Conservation (phyloP, 345 rosid species). For the Brassica rapa region DNA sequence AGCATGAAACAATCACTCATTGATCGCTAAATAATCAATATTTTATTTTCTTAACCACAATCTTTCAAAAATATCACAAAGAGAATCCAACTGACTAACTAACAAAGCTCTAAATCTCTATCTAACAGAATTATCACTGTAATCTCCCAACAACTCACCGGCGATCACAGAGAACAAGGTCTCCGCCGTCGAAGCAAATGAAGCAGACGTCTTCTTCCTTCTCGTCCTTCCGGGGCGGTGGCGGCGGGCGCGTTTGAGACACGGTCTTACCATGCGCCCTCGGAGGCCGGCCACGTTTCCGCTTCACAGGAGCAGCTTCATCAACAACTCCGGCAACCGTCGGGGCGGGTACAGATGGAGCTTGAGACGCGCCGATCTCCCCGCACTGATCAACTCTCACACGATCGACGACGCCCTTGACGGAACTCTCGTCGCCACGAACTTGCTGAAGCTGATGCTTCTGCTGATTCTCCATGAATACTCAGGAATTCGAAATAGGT, state of each 20-base stretch:
- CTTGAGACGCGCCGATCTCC: conserved; percentile 44
- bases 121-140: conserved; percentile 1
- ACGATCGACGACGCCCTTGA: conserved; percentile 41
- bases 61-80: not conserved
- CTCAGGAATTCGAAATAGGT: not conserved
- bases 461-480: conserved; percentile 48
- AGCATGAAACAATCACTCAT: not conserved
- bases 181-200: conserved; percentile 97
- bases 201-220: conserved; percentile 98
- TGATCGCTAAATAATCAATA: not conserved
- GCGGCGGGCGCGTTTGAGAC: conserved; percentile 27
- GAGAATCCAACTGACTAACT: conserved; percentile 7
- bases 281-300: conserved; percentile 84
- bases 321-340: conserved; percentile 14
- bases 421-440: conserved; percentile 35
- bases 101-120: conserved; percentile 14
- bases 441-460: conserved; percentile 31
- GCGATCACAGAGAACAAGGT: conserved; percentile 97
- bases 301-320: conserved; percentile 46
- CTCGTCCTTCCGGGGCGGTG: conserved; percentile 40
- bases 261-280: conserved; percentile 36
- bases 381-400: conserved; percentile 63
- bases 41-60: not conserved
- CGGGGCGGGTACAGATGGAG: conserved; percentile 43
- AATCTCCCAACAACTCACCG: conserved; percentile 51